Percentiles rank a stretch among this genome's conserved stretches.
Evolutionary conservation across 805 yeast genomes (phyloP).

Genomic region (Spathaspora hagerdaliae): DNA sequence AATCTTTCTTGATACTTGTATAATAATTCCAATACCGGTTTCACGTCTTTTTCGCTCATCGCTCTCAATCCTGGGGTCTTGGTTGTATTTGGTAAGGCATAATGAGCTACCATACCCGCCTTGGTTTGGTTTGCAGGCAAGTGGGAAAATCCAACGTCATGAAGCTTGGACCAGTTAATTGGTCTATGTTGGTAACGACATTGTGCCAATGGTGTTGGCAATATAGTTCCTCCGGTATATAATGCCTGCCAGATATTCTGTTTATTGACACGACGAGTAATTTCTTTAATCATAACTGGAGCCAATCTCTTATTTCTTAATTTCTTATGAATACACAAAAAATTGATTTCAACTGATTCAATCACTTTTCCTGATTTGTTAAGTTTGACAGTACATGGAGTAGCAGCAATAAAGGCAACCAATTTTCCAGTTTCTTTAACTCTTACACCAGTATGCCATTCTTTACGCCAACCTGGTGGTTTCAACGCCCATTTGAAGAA

Average conservation of each 20-base stretch:
- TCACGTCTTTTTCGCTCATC: conserved; percentile 59
- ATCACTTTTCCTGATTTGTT: conserved; percentile 44
- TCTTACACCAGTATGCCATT: conserved; percentile 93
- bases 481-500: conserved; percentile 91
- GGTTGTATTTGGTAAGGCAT: conserved; percentile 51
- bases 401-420: conserved; percentile 90
- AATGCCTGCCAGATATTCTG: conserved; percentile 91
- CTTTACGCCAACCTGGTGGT: conserved; percentile 86
- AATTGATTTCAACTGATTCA: conserved; percentile 83
- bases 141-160: conserved; percentile 86
- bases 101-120: conserved; percentile 60
- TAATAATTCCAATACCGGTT: conserved; percentile 57
- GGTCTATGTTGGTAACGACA: conserved; percentile 94
- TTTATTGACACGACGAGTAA: conserved; percentile 86
- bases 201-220: conserved; percentile 89
- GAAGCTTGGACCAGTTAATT: conserved; percentile 82
- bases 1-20: conserved; percentile 61
- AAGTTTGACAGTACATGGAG: conserved; percentile 69
- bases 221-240: conserved; percentile 85
- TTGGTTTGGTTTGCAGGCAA: conserved; percentile 70
- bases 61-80: conserved; percentile 52
- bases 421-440: conserved; percentile 72
- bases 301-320: conserved; percentile 90
- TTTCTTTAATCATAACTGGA: conserved; percentile 89
- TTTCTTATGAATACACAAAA: conserved; percentile 90